phyloP scores from a whole-genome alignment of 177 flowering plant genomes.

The Tripterygium wilfordii region DNA sequence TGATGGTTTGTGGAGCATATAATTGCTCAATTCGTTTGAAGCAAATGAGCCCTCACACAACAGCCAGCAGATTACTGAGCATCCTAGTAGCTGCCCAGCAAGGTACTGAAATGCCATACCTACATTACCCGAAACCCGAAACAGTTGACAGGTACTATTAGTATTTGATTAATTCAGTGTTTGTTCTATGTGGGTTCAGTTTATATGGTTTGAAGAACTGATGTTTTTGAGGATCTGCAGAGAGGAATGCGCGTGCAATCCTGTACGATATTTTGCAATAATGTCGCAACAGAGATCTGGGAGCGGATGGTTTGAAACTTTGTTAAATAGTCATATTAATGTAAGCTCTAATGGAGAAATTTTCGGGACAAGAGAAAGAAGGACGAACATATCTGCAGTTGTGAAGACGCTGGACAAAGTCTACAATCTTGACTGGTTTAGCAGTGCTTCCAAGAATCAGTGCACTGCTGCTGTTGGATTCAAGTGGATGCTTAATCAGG shows the following conservation, averaged over 20 bases:
- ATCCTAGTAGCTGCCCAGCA: conserved; percentile 9
- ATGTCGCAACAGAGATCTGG: conserved; percentile 81
- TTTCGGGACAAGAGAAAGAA: conserved; percentile 36
- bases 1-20: conserved; percentile 46
- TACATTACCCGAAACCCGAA: conserved; percentile 54
- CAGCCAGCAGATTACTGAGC: conserved; percentile 13
- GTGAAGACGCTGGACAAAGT: conserved; percentile 50
- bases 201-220: neutral
- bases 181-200: neutral
- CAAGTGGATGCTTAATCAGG: conserved; percentile 94
- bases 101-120: conserved; percentile 20
- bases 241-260: conserved; percentile 64
- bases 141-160: conserved; percentile 43
- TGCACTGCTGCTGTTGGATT: conserved; percentile 78
- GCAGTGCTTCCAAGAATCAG: conserved; percentile 74
- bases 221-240: conserved; percentile 23
- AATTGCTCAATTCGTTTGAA: conserved; percentile 47
- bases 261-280: conserved; percentile 58
- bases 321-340: conserved; percentile 63
- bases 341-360: conserved; percentile 74
- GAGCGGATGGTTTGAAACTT: no score
- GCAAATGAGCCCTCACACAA: conserved; percentile 26
- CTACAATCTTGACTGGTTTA: conserved; percentile 66
- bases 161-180: neutral
- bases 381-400: conserved; percentile 45